Conservation (phyloP, 1,284 basidiomycete species). For the Mycena sp. region DNA sequence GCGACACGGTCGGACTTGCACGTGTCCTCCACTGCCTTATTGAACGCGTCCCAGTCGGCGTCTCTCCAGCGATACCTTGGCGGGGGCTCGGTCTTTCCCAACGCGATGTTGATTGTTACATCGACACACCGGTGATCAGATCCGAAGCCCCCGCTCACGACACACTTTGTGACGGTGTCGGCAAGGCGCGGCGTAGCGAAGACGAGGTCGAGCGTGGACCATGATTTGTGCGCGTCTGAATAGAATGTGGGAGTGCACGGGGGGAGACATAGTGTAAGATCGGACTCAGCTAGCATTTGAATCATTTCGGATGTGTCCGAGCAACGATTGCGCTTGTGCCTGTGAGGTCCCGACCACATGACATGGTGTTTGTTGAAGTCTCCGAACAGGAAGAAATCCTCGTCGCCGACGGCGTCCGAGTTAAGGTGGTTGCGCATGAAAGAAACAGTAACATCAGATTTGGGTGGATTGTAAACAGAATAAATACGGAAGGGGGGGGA, state of each 20-base stretch:
- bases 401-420: neutral
- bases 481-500: too few species aligned
- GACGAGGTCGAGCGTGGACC: constrained; percentile 4
- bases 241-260: constrained; percentile 6
- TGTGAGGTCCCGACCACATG: constrained; percentile 4
- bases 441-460: neutral
- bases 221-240: constrained; percentile 2
- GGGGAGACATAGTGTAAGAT: neutral
- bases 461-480: constrained; percentile 7
- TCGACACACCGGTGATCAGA: constrained; percentile 6
- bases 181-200: too few species aligned
- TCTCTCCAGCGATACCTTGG: neutral
- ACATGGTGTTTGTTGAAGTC: constrained; percentile 13
- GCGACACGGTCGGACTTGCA: neutral
- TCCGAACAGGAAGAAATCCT: constrained; percentile 3
- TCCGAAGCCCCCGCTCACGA: neutral
- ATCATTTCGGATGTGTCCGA: constrained; percentile 8
- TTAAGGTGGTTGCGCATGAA: constrained; percentile 9
- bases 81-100: neutral
- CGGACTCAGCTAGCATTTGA: neutral
- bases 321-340: neutral
- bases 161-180: neutral
- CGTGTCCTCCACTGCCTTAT: neutral
- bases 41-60: constrained; percentile 18
- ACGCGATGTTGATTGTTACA: neutral